Evolutionary conservation across 305 asterid genomes (phyloP), one percentile per base, ranked within the genome.

Genomic region (Rubia tinctorum): DNA sequence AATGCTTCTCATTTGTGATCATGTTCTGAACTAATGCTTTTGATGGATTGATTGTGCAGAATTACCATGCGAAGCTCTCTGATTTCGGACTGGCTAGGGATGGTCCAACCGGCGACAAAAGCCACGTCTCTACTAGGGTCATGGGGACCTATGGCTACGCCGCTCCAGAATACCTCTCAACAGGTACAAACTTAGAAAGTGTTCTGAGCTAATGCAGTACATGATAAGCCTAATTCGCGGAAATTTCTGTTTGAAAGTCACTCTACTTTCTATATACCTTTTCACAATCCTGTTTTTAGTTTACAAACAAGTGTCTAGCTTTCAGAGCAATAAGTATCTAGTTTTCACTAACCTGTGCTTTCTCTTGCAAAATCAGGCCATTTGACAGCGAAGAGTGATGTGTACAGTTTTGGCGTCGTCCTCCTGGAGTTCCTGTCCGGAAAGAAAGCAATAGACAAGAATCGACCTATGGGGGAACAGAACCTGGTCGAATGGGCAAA

Each of bases 71-170:
- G 7, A 94, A 94, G 71, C 93, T 94, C 71, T 94, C 97, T 68
- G 98, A 94, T 82, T 94, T 94, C 30, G 98, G 98, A 55, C 83
- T 94, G 88, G 98, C 98, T 2, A 82, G 97, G 74, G 98, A 91
- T 51, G 97, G 98, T 10, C 98, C 98, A 59, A 86, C 90, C 2
- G 98, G 78, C 42, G 98, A 90, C 75, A 84, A 84, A 78, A 94
- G 96, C 79, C 91, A 94, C 12, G 97, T 94, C 74, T 88, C 98
- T 11, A 91, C 98, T 8, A 82, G 91, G 80, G 91, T 94, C 53
- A 91, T 86, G 97, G 97, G 97, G 27, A 93, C 98, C 7, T 86
- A 84, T 30, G 98, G 98, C 63, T 93, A 93, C 71, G 96, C 98
- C 20, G 97, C 97, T 58, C 97, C 97, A 0, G 97, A 93, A 88